Conservation (phyloP, 805 yeast species). For the Candida patagonica region DNA sequence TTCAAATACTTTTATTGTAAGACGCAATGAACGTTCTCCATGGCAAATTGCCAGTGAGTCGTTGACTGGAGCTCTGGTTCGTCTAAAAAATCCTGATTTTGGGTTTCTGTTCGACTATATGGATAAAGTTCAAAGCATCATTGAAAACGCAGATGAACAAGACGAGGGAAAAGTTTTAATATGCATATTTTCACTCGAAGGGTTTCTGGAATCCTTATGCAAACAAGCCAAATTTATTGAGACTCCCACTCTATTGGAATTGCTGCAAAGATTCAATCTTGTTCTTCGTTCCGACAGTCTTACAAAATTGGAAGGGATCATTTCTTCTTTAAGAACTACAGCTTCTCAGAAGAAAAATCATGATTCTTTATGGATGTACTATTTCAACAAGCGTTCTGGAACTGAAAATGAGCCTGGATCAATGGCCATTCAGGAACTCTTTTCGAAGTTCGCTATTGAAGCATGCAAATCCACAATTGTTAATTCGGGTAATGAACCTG, state of each 20-base stretch:
- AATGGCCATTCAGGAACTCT: conserved; percentile 12
- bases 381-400: conserved; percentile 8
- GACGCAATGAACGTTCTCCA: conserved; percentile 31
- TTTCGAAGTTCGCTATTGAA: conserved; percentile 1
- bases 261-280: conserved; percentile 9
- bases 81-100: conserved; percentile 18
- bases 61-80: conserved; percentile 28
- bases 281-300: conserved; percentile 11
- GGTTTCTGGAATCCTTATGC: conserved; percentile 28
- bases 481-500: not conserved
- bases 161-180: not conserved
- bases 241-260: conserved; percentile 2
- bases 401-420: conserved; percentile 17
- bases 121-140: conserved; percentile 28
- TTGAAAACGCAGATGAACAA: conserved; percentile 39
- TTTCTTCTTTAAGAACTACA: conserved; percentile 5
- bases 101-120: conserved; percentile 21
- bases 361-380: conserved; percentile 11
- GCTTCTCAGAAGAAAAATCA: not conserved
- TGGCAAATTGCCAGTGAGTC: conserved; percentile 34
- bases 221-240: conserved; percentile 6
- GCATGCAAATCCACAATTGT: not conserved
- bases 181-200: conserved; percentile 22
- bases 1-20: conserved; percentile 19
- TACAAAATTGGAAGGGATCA: conserved; percentile 15